phyloP scores from a whole-genome alignment of 2,329 filamentous ascomycete species.

The Orbilia blumenaviensis region DNA sequence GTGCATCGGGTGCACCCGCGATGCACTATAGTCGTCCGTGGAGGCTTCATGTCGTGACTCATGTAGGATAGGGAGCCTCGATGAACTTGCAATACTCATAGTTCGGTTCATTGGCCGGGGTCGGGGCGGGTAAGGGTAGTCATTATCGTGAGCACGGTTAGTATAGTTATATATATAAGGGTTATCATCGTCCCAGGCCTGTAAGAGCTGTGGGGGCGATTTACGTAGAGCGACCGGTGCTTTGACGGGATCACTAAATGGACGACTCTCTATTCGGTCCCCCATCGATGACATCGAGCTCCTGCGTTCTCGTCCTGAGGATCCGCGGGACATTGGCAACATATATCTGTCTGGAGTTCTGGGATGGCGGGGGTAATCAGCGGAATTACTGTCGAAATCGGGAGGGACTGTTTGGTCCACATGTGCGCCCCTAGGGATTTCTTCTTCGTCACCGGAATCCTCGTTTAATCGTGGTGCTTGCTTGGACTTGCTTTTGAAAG shows the following conservation, averaged over 20 bases:
- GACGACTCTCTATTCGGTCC: conserved; percentile 9
- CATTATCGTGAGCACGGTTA: conserved; percentile 23
- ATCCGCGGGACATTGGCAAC: conserved; percentile 24
- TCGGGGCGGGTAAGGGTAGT: conserved; percentile 8
- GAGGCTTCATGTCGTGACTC: conserved; percentile 43
- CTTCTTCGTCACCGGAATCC: not conserved
- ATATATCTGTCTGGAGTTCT: conserved; percentile 51
- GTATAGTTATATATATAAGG: conserved; percentile 31
- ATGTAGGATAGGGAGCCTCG: conserved; percentile 43
- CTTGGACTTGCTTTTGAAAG: conserved; percentile 2
- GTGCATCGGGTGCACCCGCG: conserved; percentile 12
- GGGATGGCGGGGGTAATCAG: conserved; percentile 50
- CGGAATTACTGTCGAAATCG: conserved; percentile 39
- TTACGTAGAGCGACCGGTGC: conserved; percentile 39
- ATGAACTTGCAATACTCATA: conserved; percentile 29
- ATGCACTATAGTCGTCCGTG: conserved; percentile 13
- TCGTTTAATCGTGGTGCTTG: not conserved
- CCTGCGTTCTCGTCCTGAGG: conserved; percentile 37
- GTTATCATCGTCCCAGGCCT: conserved; percentile 41
- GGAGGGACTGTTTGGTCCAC: conserved; percentile 22
- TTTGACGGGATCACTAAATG: conserved; percentile 31
- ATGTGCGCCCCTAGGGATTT: conserved; percentile 11
- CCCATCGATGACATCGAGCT: conserved; percentile 38
- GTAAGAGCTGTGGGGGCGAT: conserved; percentile 44
- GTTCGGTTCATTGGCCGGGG: conserved; percentile 23